Base-by-base conservation (phyloP, 345 rosid genomes). In the Heritiera littoralis region DNA sequence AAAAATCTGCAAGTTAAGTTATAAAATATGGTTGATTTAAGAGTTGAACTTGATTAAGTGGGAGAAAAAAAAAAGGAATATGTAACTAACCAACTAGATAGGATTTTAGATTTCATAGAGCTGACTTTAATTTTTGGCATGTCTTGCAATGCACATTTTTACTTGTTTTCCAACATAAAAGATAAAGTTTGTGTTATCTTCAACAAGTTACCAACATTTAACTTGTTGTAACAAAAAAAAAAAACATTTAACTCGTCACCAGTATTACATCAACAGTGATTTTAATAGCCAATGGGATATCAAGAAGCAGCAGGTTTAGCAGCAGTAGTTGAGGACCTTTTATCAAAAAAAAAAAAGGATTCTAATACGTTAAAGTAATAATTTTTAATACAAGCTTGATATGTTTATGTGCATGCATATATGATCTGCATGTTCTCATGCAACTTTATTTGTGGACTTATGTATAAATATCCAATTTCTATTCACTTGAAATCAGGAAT, bases 171-270 rank as follows among this genome's bases (percentile, higher is more conserved):
- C 56, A 11, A 55, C 40, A 60, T 14, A 28, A 38, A 20, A 45
- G 12, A 43, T 58, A 46, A 43, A 41, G 32, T 60, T 63, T 41
- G 13, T 45, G 6, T 60, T 12, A 23, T 61, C 54, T 23, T 63
- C 78, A 60, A 58, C 30, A 71, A 71, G 51, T 8, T 32, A 72
- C 20, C 28, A 72, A 72, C 14, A 35, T 30, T 72, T 52, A 51
- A 43, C 45, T 52, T 72, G 28, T n/a, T n/a, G n/a, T n/a, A n/a
- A n/a, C n/a, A n/a, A n/a, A n/a, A n/a, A n/a, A n/a, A n/a, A n/a
- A n/a, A n/a, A 72, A 72, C 14, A 35, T 30, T 72, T 52, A 51
- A 43, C 45, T 52, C 51, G 28, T 30, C 35, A 9, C n/a, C 28
- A 49, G 20, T 12, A 51, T 35, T 32, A 46, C 30, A 28, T 63